Evolutionary conservation across 2,329 filamentous ascomycete species (phyloP).

Genomic region (Aspergillus sergii): DNA sequence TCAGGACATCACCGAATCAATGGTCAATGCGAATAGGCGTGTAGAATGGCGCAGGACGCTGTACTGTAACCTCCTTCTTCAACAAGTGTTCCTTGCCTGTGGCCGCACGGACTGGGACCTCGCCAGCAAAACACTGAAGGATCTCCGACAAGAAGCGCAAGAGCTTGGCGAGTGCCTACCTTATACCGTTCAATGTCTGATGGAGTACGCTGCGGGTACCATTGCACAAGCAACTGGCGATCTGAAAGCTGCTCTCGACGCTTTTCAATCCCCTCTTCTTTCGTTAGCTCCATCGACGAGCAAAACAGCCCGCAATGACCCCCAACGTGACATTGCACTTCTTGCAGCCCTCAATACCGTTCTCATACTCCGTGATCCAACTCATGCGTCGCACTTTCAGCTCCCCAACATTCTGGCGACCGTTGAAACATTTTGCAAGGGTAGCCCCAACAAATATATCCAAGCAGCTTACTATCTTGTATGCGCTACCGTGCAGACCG

Average conservation of each 20-base stretch:
- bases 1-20: slow-evolving; percentile 52
- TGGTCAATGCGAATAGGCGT: slow-evolving; percentile 61
- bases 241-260: slow-evolving; percentile 65
- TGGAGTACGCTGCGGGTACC: slow-evolving; percentile 73
- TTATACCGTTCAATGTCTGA: slow-evolving; percentile 54
- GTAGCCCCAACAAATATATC: slow-evolving; percentile 74
- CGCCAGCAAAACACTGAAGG: slow-evolving; percentile 61
- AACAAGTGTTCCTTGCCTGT: slow-evolving; percentile 70
- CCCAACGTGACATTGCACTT: slow-evolving; percentile 66
- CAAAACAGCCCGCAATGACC: slow-evolving; percentile 48
- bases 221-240: slow-evolving; percentile 78
- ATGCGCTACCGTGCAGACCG: slow-evolving; percentile 66
- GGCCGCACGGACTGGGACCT: slow-evolving; percentile 70
- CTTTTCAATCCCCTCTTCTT: slow-evolving; percentile 67
- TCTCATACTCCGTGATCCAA: slow-evolving; percentile 69
- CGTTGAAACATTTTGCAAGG: slow-evolving; percentile 67
- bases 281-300: slow-evolving; percentile 48
- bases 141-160: slow-evolving; percentile 53
- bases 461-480: slow-evolving; percentile 77
- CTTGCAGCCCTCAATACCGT: slow-evolving; percentile 67
- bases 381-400: slow-evolving; percentile 59
- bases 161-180: slow-evolving; percentile 44
- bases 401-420: slow-evolving; percentile 65
- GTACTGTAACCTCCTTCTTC: slow-evolving; percentile 69
- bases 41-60: slow-evolving; percentile 67